Evolutionary conservation across 805 yeast genomes (phyloP), one percentile per base, ranked within the genome.

Genomic region (Lachancea cidri): DNA sequence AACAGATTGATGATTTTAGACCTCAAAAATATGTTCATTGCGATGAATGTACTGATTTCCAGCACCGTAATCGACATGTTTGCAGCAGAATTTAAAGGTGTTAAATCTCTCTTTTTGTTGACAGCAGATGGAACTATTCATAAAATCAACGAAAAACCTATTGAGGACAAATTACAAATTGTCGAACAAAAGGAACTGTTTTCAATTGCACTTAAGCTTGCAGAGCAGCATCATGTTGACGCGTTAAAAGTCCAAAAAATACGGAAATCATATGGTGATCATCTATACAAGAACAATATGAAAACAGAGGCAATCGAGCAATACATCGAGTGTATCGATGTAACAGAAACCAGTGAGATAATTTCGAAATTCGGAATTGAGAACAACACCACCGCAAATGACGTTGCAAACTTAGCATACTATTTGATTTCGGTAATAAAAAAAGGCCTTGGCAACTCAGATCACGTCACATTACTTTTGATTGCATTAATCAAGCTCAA

Each of bases 401-500:
- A 50, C 9, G 45, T 86, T 1, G 66, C 69, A 20, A 76, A 76
- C 44, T 64, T 89, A 52, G 73, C 86, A 0, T 67, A 68, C 32
- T 88, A 83, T 48, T 64, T 88, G 25, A 79, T 78, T 57, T 73
- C 73, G 9, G 67, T 88, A 48, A 68, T 83, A 40, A 71, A 71
- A 5, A 60, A 70, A 33, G 71, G 73, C 2, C 49, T 72, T 11
- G 81, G 95, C 0, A 75, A 76, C n/a, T 71, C 77, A 22, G 94
- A 88, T 55, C 97, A 91, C 59, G 73, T 87, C 4, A 88, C 96
- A 0, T 62, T 91, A 18, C 67, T 89, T 31, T 62, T 89, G 18
- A 83, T 91, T 45, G 79, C 91, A 37, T 80, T 83, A 53, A 85
- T 95, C 45, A 87, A 88, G 54, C 63, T 86, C 51, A 84, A 82